Evolutionary conservation across 306 rosid species (phyloP).

Genomic region (Senna tora): DNA sequence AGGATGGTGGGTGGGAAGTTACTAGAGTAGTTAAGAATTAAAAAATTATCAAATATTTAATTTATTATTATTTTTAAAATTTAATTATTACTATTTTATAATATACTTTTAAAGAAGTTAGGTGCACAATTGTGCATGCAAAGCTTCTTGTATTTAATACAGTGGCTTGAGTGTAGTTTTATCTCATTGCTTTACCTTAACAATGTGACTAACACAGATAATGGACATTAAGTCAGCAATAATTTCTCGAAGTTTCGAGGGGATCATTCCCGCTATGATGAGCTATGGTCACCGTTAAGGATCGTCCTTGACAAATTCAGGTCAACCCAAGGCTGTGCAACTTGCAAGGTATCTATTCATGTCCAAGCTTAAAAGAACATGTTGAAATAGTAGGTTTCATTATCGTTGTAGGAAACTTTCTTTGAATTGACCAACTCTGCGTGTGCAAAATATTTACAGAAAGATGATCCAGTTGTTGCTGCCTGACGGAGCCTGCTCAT

Average conservation of each 20-base stretch:
- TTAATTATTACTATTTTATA: no score
- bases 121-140: no score
- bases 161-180: constrained; percentile 7
- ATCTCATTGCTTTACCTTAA: constrained; percentile 18
- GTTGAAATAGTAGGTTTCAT: constrained; percentile 21
- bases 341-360: constrained; percentile 46
- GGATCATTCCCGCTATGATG: constrained; percentile 59
- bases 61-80: no score
- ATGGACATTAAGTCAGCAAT: constrained; percentile 54
- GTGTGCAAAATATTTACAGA: constrained; percentile 41
- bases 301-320: constrained; percentile 45
- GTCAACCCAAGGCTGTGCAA: constrained; percentile 45
- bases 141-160: no score
- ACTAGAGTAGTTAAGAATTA: no score
- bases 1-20: no score
- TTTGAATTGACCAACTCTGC: constrained; percentile 38
- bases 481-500: constrained; percentile 59
- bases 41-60: no score
- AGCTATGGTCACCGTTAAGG: constrained; percentile 54
- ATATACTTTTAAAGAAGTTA: no score
- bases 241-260: constrained; percentile 51
- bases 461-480: constrained; percentile 48
- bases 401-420: constrained; percentile 25
- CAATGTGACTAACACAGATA: constrained; percentile 54
- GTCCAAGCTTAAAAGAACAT: background rate